Evolutionary conservation across 2,329 filamentous ascomycete species (phyloP), one percentile per base, ranked within the genome.

Genomic region (Aspergillus fumigatiaffinis): DNA sequence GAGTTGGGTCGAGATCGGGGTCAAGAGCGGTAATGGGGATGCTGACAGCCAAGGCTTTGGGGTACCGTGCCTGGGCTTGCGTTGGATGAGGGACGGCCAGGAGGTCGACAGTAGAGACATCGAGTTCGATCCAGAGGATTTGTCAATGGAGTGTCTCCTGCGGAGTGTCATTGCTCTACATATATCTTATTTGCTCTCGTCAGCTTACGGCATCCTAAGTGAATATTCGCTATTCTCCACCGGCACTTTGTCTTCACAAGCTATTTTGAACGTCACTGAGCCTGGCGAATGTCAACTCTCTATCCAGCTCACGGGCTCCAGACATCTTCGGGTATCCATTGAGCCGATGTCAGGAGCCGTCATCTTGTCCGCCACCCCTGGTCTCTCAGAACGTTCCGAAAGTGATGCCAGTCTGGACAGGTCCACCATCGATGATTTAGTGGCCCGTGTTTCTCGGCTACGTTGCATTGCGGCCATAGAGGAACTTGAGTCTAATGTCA

Each of bases 1-100:
- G 77, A 96, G 87, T 71, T 99, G 94, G 93, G 80, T 99, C 50
- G 87, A 97, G 62, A 80, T 99, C 52, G 92, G 92, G 9, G 84
- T 96, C 38, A 75, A 71, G 51, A 67, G 68, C 47, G 69, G 71
- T 29, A 57, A 58, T 48, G 54, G 48, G 50, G 46, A 25, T 29
- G 12, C 51, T 20, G 47, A 53, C 41, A 53, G 55, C 32, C 56
- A 63, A 50, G 55, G 42, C 26, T 47, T 62, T 20, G 61, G 66
- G 25, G 59, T 70, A 17, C 69, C 78, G 8, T 68, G 64, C 55
- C 64, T 80, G 42, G 71, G 71, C 26, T 56, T 80, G 55, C 87
- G 91, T 62, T 99, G 94, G 93, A 92, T 95, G 72, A 86, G 90
- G 56, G 87, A 93, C 68, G 87, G 87, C 61, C 87, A 88, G 65